These are phyloP conservation scores for Cercospora nicotianae DNA, from an alignment of 2,329 filamentous ascomycete genomes.

Conservation along the genomic window DNA sequence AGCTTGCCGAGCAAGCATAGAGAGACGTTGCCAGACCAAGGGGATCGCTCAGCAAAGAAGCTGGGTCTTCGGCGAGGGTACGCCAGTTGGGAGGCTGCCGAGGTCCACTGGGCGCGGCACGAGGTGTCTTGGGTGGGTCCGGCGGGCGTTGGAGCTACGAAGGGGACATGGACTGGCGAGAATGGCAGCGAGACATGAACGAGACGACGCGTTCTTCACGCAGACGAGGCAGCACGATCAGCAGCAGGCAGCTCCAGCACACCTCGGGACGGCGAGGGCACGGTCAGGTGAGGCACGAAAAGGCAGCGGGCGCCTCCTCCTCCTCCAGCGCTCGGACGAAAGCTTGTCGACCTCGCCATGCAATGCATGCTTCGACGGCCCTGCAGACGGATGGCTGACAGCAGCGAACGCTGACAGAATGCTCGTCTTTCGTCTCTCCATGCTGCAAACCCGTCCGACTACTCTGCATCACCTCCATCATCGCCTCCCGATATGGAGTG, in stretches of 20 bases:
- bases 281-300: slow-evolving; percentile 1
- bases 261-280: slow-evolving; percentile 2
- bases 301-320: not conserved
- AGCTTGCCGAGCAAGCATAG: slow-evolving; percentile 11
- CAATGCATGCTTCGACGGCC: not conserved
- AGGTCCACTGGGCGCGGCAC: slow-evolving; percentile 5
- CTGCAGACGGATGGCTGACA: not conserved
- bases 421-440: too few species aligned
- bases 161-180: not conserved
- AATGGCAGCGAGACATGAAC: not conserved
- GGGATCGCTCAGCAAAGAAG: slow-evolving; percentile 9
- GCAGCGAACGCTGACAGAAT: too few species aligned
- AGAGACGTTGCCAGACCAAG: slow-evolving; percentile 13
- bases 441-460: too few species aligned
- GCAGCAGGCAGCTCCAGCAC: not conserved
- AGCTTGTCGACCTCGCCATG: not conserved
- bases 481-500: not conserved
- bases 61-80: slow-evolving; percentile 5
- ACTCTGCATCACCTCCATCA: not conserved
- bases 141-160: not conserved
- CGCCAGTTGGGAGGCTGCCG: slow-evolving; percentile 8
- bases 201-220: not conserved
- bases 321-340: not conserved
- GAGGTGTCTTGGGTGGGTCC: slow-evolving; percentile 9
- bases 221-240: not conserved